Base-by-base conservation (phyloP, 2,329 filamentous ascomycete genomes). In the Rutstroemia sp. region DNA sequence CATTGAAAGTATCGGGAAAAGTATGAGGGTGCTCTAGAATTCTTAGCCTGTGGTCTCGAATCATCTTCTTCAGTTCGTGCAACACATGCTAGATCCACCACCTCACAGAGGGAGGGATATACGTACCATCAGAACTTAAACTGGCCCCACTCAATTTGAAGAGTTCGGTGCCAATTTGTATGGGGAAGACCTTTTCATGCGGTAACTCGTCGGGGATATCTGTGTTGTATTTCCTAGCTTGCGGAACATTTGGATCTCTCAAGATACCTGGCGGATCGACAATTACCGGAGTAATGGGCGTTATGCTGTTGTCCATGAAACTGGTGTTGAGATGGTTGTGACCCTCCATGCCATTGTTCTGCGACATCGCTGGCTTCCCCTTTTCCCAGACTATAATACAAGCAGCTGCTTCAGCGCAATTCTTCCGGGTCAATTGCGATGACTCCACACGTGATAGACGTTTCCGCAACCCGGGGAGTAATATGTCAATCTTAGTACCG, bases 1-100 rank as follows among this genome's bases (percentile, higher is more conserved):
- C 89, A 88, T 64, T 85, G 79, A 72, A 97, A 97, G 75, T 94
- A 96, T 64, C 90, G 87, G 19, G 92, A 95, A 73, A 97, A 96
- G 72, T 96, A 96, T 50, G 92, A 96, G 57, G 92, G 92, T 67
- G 91, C 92, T 95, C 73, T 76, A 75, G 69, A 71, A 73, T 68
- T 74, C 69, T 83, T 71, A 82, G 76, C 67, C 49, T 61, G 56
- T 54, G 38, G 4, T 44, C 45, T 49, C 21, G 16, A 17, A 40
- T 45, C 6, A 21, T 19, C n/a, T 12, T 12, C 8, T 5, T 10
- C 12, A 23, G 27, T 30, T 9, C 10, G 10, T 30, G 8, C 27
- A 10, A 30, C 19, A 10, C 2, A n/a, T 23, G 12, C 19, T 21
- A 40, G 16, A 40, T 9, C 7, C 14, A 40, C n/a, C 39, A 40